A percentile compares a stretch with the other conserved stretches of the same genome.
phyloP scores from a whole-genome alignment of 176 grass and related monocot genomes.

The Alloteropsis semialata region DNA sequence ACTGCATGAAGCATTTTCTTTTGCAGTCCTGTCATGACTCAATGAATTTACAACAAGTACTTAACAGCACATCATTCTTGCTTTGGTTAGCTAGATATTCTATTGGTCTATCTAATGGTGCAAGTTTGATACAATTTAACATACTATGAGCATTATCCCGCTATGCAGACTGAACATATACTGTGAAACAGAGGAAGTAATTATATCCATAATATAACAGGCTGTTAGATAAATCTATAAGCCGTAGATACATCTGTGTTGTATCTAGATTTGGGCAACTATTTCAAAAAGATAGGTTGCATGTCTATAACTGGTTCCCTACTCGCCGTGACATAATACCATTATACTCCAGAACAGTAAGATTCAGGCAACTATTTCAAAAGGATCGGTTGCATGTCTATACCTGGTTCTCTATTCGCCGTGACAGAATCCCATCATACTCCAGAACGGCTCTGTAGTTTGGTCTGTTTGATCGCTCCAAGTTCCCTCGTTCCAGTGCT shows the following conservation, averaged over 20 bases:
- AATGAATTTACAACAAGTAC: conserved; percentile 14
- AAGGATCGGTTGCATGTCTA: neutral
- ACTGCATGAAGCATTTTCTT: conserved; percentile 7
- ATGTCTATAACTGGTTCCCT: conserved; percentile 58
- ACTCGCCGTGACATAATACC: conserved; percentile 50
- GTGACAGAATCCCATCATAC: conserved; percentile 68
- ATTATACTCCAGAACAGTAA: conserved; percentile 82
- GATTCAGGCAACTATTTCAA: neutral
- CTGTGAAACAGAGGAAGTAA: neutral
- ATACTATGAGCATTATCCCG: neutral
- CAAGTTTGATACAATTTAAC: neutral
- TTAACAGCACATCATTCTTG: neutral
- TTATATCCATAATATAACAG: neutral
- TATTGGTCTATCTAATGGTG: neutral
- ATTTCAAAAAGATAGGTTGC: neutral
- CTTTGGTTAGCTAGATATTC: neutral
- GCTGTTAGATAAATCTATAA: neutral
- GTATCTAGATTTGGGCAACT: conserved; percentile 5
- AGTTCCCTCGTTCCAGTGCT: conserved; percentile 49
- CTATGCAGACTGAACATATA: neutral
- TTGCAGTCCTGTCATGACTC: neutral
- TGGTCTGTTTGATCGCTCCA: conserved; percentile 73
- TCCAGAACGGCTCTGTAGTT: conserved; percentile 84
- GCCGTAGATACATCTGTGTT: neutral
- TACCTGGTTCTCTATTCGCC: conserved; percentile 67